These are phyloP conservation scores for Conringia planisiliqua DNA, from an alignment of 345 rosid genomes.

Conservation along the genomic window DNA sequence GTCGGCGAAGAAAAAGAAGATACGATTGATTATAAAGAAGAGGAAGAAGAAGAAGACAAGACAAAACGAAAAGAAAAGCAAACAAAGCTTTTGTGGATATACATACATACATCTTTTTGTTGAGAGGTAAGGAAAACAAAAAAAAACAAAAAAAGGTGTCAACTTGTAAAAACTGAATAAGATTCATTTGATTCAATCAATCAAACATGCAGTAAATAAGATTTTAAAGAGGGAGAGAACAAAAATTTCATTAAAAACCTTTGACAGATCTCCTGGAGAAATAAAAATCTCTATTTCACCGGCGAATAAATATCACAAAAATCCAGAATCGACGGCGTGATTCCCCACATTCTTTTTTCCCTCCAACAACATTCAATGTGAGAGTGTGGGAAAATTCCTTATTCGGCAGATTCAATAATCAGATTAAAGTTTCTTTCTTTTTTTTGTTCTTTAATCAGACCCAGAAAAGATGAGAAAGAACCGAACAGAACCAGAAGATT, in stretches of 20 bases:
- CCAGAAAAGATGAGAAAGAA: not conserved
- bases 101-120: not conserved
- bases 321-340: conserved; percentile 26
- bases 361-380: conserved; percentile 37
- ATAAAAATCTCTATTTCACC: conserved; percentile 50
- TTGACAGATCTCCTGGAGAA: conserved; percentile 38
- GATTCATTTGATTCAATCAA: conserved; percentile 12
- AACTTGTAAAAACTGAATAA: conserved; percentile 22
- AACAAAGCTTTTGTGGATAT: conserved; percentile 12
- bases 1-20: conserved; percentile 25
- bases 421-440: not conserved
- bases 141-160: conserved; percentile 5
- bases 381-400: not conserved
- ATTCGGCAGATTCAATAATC: conserved; percentile 19
- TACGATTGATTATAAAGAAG: conserved; percentile 16
- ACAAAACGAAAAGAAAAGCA: conserved; percentile 34
- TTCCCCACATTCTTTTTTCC: not conserved
- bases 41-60: conserved; percentile 43
- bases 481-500: not conserved
- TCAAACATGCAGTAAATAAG: conserved; percentile 29
- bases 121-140: not conserved
- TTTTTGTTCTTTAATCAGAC: not conserved
- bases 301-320: conserved; percentile 32
- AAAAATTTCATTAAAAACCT: not conserved
- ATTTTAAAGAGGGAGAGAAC: not conserved